These are phyloP conservation scores for Podaxis pistillaris DNA, from an alignment of 768 basidiomycete genomes.

Conservation along the genomic window DNA sequence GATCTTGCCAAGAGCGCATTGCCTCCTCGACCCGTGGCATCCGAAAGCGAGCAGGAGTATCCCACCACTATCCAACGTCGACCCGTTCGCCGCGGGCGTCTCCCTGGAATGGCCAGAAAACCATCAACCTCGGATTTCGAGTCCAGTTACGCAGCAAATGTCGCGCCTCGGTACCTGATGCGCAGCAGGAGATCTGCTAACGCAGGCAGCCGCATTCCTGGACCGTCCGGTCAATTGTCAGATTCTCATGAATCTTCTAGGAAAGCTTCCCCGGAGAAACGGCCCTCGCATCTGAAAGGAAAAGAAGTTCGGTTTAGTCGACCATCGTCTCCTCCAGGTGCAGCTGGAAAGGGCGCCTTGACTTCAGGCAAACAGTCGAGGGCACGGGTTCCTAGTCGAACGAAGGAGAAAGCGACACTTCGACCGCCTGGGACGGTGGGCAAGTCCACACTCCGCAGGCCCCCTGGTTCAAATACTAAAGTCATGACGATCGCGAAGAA, in stretches of 20 bases:
- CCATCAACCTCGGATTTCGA: conserved; percentile 84
- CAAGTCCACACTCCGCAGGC: conserved; percentile 57
- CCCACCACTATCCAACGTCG: conserved; percentile 35
- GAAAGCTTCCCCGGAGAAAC: conserved; percentile 74
- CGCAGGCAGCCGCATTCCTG: conserved; percentile 50
- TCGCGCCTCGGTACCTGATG: conserved; percentile 74
- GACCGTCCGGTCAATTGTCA: conserved; percentile 42
- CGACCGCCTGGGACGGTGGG: conserved; percentile 38
- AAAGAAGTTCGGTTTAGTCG: conserved; percentile 43
- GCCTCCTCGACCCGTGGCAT: conserved; percentile 55
- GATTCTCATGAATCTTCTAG: conserved; percentile 67
- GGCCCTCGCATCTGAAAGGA: conserved; percentile 31
- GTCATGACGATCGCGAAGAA: conserved; percentile 89
- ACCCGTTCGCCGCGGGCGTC: conserved; percentile 44
- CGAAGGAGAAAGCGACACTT: conserved; percentile 40
- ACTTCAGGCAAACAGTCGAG: conserved; percentile 34
- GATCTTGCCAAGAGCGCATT: conserved; percentile 72
- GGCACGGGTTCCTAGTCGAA: conserved; percentile 33
- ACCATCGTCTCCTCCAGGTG: conserved; percentile 43
- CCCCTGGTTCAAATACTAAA: conserved; percentile 54
- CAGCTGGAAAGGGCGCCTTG: background rate
- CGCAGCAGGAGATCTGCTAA: conserved; percentile 46
- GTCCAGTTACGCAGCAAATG: conserved; percentile 89
- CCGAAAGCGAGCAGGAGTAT: conserved; percentile 83
- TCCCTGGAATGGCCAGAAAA: conserved; percentile 41